phyloP scores from a whole-genome alignment of 495 filamentous ascomycete species.

The Xylaria scruposa region DNA sequence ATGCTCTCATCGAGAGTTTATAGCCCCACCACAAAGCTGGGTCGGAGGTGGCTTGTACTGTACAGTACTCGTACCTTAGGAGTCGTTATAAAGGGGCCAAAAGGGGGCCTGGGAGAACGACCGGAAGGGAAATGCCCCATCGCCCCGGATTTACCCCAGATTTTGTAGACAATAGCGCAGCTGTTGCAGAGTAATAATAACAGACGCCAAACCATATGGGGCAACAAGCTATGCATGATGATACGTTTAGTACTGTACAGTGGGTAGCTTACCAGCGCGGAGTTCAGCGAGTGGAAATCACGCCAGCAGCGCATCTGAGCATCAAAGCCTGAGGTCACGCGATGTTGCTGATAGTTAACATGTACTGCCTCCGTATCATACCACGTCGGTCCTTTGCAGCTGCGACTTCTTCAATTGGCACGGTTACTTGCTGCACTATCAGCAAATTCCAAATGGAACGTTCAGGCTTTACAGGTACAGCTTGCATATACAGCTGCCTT shows the following conservation, averaged over 20 bases:
- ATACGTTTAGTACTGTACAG: conserved; percentile 13
- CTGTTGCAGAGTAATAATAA: conserved; percentile 8
- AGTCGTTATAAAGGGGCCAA: no score
- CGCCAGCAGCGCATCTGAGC: conserved; percentile 22
- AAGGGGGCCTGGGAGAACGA: not conserved
- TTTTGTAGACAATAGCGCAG: conserved; percentile 19
- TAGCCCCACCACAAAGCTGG: not conserved
- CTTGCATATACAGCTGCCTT: not conserved
- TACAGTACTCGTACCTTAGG: not conserved
- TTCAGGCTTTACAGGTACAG: not conserved
- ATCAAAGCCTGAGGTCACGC: conserved; percentile 26
- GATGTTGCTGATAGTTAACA: conserved; percentile 15
- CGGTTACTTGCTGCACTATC: not conserved
- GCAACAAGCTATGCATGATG: conserved; percentile 26
- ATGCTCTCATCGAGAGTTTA: not conserved
- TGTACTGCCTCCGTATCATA: conserved; percentile 21
- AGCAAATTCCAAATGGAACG: not conserved
- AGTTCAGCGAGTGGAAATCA: conserved; percentile 24
- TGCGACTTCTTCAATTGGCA: conserved; percentile 4
- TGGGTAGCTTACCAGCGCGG: conserved; percentile 4
- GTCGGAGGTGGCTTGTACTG: not conserved
- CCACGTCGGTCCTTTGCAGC: not conserved
- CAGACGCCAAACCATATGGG: conserved; percentile 14
- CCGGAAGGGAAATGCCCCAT: conserved; percentile 10
- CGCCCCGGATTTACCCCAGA: conserved; percentile 33